Conservation (phyloP, 352 stramenopile species). For the Phytophthora tubulina region DNA sequence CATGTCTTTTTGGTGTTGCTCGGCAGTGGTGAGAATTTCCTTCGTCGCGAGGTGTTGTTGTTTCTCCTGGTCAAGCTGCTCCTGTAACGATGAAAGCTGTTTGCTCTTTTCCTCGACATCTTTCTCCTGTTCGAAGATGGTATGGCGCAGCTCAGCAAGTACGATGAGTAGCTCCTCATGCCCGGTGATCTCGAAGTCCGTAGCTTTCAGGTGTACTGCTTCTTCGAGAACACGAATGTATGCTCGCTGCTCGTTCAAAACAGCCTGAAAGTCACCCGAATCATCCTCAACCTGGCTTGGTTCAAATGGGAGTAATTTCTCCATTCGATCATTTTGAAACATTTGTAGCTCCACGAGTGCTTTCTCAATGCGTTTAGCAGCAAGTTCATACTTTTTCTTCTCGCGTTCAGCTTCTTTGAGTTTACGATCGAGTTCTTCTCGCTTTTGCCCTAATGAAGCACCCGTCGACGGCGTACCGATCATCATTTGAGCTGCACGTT, state of each 20-base stretch:
- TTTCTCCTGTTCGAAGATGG: conserved; percentile 78
- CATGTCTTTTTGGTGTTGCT: conserved; percentile 35
- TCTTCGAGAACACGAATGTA: conserved; percentile 87
- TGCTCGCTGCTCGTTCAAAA: conserved; percentile 54
- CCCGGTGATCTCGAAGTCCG: conserved; percentile 69
- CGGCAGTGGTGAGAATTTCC: conserved; percentile 25
- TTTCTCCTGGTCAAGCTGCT: conserved; percentile 41
- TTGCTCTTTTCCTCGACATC: conserved; percentile 48
- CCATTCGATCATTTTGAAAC: conserved; percentile 46
- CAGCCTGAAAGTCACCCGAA: conserved; percentile 3
- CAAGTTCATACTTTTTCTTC: conserved; percentile 48
- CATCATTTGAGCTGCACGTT: conserved; percentile 41
- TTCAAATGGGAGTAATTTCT: conserved; percentile 16
- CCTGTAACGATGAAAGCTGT: conserved; percentile 12
- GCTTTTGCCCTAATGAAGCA: conserved; percentile 42
- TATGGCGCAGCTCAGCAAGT: conserved; percentile 79
- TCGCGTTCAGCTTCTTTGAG: conserved; percentile 56
- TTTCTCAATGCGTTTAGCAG: conserved; percentile 51
- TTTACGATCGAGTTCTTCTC: conserved; percentile 40
- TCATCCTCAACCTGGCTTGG: conserved; percentile 11
- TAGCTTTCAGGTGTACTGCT: conserved; percentile 75
- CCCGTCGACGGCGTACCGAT: conserved; percentile 32
- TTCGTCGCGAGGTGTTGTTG: conserved; percentile 33
- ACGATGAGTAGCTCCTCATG: conserved; percentile 84
- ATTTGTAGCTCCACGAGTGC: conserved; percentile 49